Evolutionary conservation across 2,329 filamentous ascomycete genomes (phyloP), one percentile per base, ranked within the genome.

Genomic region (Simplicillium sp.): DNA sequence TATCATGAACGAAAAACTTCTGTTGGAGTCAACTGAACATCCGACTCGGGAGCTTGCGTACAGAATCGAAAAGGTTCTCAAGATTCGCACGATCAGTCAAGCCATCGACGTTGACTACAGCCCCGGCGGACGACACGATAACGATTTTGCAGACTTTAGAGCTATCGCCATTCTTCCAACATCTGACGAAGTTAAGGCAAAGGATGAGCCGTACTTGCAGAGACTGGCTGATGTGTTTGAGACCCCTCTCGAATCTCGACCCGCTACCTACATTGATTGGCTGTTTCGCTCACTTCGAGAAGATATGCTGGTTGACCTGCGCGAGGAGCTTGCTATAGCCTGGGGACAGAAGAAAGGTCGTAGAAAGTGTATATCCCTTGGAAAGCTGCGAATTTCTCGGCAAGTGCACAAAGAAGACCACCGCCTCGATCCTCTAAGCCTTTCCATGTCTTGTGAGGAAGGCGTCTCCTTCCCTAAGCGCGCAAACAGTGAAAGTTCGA

Each of bases 91-190:
- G 16, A 55, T 55, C 3, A 41, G 50, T 0, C 44, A 45, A 1
- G 33, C 39, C 1, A 29, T 33, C 17, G 8, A 25, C 12, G 20
- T 37, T 6, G 40, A n/a, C n/a, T n/a, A 54, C 28, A 52, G 50
- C 2, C 71, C 81, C 1, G 84, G 84, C 0, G 82, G 82, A 1
- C 71, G 84, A 0, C 83, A 89, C 47, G 80, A 88, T 55, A 89
- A 89, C 40, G 84, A 88, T 49, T 73, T 73, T 51, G 61, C 51
- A 2, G 68, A 85, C 46, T 80, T 80, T 48, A 67, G 74, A 1
- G 44, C 76, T 0, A 77, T 86, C 29, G 60, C 70, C 2, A 77
- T 87, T 12, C 70, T 76, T 37, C 84, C 84, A 0, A 87, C 82
- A 0, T 55, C 69, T 0, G 75, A 82, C 38, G 84, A 88, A 50